Base-by-base conservation (phyloP, 1,139 yeast species). In the Ogataea hybrid region DNA sequence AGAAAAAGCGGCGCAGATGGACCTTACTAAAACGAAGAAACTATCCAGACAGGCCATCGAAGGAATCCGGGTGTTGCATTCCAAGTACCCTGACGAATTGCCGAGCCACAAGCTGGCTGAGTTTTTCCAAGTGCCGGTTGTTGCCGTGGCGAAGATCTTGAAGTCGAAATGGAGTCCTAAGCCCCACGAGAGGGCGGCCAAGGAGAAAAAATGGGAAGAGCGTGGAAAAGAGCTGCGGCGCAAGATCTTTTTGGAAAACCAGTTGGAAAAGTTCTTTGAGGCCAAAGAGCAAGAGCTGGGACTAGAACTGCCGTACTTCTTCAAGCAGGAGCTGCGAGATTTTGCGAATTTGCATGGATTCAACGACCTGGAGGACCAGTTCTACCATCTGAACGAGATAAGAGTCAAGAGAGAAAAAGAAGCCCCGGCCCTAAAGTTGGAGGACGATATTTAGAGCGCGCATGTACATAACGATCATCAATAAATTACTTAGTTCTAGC, bases 121-220 rank as follows among this genome's bases (percentile, higher is more conserved):
- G 28, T 74, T 75, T 57, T 89, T 84, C 62, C 69, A 74, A 42
- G 73, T 88, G 3, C 84, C 95, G 1, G 94, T 95, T 0, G 95
- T 89, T 52, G 87, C 94, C 0, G 75, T 89, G 1, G 67, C 96
- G 44, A 72, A 96, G 48, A 87, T 90, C 9, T 61, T 90, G 48
- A 81, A 77, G 57, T 81, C 95, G 6, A 77, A 73, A 28, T 90
- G 96, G 95, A 65, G 64, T 16, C 96, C 96, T 2, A 63, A 62
- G 2, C 73, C 68, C 2, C 70, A 68, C 4, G 83, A 79, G 36
- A 79, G 75, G 41, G 47, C 25, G 1, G 48, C 37, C 32, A 41
- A 50, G 28, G 49, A 56, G 29, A 37, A 37, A 17, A 53, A 56
- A 37, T 59, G 59, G 57, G 52, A 50, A 28, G 47, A 34, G 17